These are phyloP conservation scores for Vaccinium darrowii DNA, from an alignment of 148 eudicot species.

Conservation along the genomic window DNA sequence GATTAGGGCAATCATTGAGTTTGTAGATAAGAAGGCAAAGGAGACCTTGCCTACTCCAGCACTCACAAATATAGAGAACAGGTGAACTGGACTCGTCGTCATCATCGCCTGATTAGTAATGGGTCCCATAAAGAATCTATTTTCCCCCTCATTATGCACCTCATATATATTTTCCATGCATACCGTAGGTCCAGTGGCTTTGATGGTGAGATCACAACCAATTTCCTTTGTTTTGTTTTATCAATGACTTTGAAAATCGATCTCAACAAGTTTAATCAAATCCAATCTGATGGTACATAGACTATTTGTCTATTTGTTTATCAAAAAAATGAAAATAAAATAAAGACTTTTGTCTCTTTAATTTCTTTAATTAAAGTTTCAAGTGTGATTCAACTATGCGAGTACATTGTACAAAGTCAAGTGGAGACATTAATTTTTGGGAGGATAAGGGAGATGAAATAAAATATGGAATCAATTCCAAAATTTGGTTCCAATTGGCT, in stretches of 20 bases:
- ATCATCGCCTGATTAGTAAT: not conserved
- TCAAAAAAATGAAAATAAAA: too few relatives aligned
- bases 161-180: not conserved
- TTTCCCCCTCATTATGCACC: not conserved
- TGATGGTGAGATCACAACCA: conserved; percentile 19
- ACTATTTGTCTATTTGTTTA: not conserved
- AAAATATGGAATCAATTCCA: not conserved
- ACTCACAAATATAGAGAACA: not conserved
- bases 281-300: not conserved
- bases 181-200: not conserved
- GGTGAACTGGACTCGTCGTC: not conserved
- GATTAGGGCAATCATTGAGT: conserved; percentile 11
- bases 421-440: not conserved
- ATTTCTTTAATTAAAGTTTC: not conserved
- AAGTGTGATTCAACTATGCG: not conserved
- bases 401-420: not conserved
- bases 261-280: not conserved
- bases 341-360: not conserved
- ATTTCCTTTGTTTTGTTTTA: conserved; percentile 10
- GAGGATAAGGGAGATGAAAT: not conserved
- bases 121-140: not conserved
- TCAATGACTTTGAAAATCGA: not conserved
- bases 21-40: not conserved
- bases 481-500: not conserved
- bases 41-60: not conserved